These are phyloP conservation scores for Pseudonitzschia multiseries DNA, from an alignment of 108 stramenopile species.

Conservation along the genomic window DNA sequence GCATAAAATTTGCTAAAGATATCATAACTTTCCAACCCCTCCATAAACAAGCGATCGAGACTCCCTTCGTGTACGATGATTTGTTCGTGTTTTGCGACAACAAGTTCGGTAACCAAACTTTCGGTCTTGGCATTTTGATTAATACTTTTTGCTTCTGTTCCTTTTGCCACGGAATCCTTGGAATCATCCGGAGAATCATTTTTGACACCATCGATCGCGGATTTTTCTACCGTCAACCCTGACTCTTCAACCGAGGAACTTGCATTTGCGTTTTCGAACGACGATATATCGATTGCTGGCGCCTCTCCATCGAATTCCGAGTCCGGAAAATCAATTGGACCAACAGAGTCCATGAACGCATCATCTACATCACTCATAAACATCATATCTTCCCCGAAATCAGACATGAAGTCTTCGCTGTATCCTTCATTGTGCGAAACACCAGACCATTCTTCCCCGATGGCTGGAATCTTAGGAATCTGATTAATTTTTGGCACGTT, in stretches of 20 bases:
- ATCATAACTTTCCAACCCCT: not conserved
- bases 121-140: not conserved
- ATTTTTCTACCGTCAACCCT: not conserved
- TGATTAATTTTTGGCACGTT: not conserved
- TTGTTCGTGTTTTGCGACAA: not conserved
- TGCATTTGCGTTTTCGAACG: not conserved
- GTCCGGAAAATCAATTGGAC: not conserved
- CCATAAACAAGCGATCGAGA: conserved; percentile 11
- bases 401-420: not conserved
- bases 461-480: conserved; percentile 10
- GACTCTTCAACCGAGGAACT: not conserved
- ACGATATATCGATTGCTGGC: not conserved
- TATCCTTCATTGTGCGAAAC: conserved; percentile 8
- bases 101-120: not conserved
- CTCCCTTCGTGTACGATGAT: not conserved
- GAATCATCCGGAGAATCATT: not conserved
- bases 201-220: not conserved
- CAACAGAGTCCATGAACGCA: conserved; percentile 4
- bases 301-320: not conserved
- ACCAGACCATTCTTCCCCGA: conserved; percentile 14
- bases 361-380: conserved; percentile 1
- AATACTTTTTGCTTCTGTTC: not conserved
- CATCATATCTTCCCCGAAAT: conserved; percentile 12
- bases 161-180: not conserved
- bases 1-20: conserved; percentile 4